Conservation (phyloP, 2,329 filamentous ascomycete species). For the Colletotrichum salicis region DNA sequence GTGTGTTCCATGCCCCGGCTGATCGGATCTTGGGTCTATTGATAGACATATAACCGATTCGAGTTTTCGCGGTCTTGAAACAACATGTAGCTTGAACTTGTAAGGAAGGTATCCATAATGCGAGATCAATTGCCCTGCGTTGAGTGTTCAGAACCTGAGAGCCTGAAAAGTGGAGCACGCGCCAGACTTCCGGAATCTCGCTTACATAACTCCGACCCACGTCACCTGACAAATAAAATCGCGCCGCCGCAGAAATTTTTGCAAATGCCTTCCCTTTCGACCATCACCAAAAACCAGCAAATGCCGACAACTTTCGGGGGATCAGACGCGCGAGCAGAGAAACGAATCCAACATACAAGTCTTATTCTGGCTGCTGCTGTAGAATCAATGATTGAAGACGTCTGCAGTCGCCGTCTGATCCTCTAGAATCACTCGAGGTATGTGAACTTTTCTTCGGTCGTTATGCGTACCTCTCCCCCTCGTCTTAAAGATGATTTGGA, state of each 20-base stretch:
- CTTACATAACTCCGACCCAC: constrained; percentile 22
- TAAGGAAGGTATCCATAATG: too few species aligned
- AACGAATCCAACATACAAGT: not conserved
- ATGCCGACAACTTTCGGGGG: not conserved
- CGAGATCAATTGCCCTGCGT: not conserved
- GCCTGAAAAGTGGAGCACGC: not conserved
- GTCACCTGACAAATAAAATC: constrained; percentile 4
- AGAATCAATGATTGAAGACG: not conserved
- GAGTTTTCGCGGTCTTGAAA: too few species aligned
- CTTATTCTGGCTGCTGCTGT: not conserved
- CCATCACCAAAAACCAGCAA: constrained; percentile 1
- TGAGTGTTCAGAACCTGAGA: not conserved
- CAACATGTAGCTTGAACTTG: too few species aligned
- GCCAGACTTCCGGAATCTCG: not conserved
- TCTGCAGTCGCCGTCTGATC: not conserved
- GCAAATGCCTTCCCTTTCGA: not conserved
- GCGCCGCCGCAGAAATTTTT: constrained; percentile 10
- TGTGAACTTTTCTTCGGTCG: not conserved
- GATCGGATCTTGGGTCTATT: too few species aligned
- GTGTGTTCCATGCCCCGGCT: too few species aligned
- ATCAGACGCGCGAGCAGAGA: not conserved
- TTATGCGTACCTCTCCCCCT: not conserved
- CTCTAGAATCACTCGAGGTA: constrained; percentile 2
- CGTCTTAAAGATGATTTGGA: constrained; percentile 27
- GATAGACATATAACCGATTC: too few species aligned